These are phyloP conservation scores for Pharnaceum exiguum DNA, from an alignment of 148 eudicot genomes.

Conservation along the genomic window DNA sequence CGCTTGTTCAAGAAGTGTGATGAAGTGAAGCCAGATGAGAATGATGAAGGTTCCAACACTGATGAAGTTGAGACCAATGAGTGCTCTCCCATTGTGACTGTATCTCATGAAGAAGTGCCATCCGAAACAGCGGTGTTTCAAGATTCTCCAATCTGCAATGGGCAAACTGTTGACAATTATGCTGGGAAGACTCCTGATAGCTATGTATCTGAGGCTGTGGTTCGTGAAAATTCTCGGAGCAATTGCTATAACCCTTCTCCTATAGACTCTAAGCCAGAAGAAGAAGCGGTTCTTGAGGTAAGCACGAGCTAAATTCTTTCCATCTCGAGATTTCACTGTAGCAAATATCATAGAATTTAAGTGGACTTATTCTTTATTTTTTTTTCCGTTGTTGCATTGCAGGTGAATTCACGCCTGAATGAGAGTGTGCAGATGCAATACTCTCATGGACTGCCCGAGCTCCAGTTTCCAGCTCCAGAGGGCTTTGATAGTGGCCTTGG, in stretches of 20 bases:
- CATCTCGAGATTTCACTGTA: background rate
- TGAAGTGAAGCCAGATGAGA: constrained; percentile 46
- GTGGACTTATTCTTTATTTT: background rate
- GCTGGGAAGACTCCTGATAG: constrained; percentile 29
- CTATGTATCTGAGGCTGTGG: constrained; percentile 21
- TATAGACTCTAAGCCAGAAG: constrained; percentile 21
- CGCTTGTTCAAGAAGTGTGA: constrained; percentile 80
- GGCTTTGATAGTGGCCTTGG: constrained; percentile 30
- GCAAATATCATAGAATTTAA: background rate
- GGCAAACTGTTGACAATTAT: constrained; percentile 24
- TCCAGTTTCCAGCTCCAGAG: constrained; percentile 35
- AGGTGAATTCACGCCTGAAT: constrained; percentile 54
- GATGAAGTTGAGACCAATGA: constrained; percentile 47
- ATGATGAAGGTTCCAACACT: constrained; percentile 39
- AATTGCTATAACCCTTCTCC: constrained; percentile 21
- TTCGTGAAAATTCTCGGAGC: constrained; percentile 30
- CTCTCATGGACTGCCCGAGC: constrained; percentile 25
- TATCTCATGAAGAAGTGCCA: constrained; percentile 38
- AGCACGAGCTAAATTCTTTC: background rate
- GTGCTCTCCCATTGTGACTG: constrained; percentile 35
- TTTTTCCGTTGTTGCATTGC: constrained; percentile 6
- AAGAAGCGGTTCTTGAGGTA: constrained; percentile 39
- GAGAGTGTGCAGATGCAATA: constrained; percentile 23
- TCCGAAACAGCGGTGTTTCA: constrained; percentile 29
- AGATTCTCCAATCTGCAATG: constrained; percentile 32